phyloP scores from a whole-genome alignment of 108 stramenopile species.

The Cyclotella baltica region DNA sequence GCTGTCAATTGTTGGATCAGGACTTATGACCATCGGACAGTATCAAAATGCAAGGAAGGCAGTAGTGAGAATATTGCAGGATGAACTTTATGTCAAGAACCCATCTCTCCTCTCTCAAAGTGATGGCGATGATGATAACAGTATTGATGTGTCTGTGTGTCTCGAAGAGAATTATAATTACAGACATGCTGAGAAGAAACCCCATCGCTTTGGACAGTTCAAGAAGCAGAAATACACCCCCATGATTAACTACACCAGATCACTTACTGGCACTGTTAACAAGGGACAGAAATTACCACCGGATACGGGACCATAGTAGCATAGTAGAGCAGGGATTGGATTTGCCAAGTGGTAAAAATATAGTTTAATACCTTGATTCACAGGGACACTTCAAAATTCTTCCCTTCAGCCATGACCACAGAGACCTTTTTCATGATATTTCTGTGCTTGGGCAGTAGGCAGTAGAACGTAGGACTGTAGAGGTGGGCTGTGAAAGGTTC shows the following conservation, averaged over 20 bases:
- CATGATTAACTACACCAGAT: neutral
- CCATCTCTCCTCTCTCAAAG: neutral
- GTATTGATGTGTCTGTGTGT: neutral
- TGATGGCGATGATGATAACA: neutral
- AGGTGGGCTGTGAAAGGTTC: constrained; percentile 23
- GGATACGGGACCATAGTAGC: neutral
- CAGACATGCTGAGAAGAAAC: neutral
- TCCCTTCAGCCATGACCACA: constrained; percentile 3
- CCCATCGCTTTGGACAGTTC: neutral
- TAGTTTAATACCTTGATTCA: neutral
- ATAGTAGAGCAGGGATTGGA: neutral
- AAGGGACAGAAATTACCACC: neutral
- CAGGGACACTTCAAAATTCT: no score
- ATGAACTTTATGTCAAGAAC: neutral
- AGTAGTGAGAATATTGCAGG: neutral
- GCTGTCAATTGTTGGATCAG: neutral
- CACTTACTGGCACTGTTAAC: neutral
- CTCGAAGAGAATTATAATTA: neutral
- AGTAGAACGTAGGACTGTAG: neutral
- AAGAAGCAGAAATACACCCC: neutral
- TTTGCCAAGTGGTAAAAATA: neutral
- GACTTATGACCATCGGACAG: neutral
- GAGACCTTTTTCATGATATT: neutral
- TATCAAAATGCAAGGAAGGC: neutral
- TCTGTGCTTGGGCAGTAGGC: constrained; percentile 3